Percentiles rank a stretch among this genome's conserved stretches.
These are phyloP conservation scores for Fusarium nelsonii DNA, from an alignment of 2,329 filamentous ascomycete species.

Conservation along the genomic window DNA sequence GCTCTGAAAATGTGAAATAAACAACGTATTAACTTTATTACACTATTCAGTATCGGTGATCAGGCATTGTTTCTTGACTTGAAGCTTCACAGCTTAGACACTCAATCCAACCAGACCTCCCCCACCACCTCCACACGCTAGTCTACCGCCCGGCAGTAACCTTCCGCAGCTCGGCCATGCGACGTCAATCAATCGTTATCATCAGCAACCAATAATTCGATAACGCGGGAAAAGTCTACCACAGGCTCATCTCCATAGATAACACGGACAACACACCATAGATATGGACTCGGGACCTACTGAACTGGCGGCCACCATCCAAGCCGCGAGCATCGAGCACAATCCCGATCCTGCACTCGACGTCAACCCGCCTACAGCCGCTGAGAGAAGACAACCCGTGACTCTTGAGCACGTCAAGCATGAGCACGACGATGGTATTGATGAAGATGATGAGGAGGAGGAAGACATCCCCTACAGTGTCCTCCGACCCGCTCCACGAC, in stretches of 20 bases:
- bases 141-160: constrained; percentile 51
- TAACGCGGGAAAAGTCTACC: neutral
- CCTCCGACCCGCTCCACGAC: constrained; percentile 65
- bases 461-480: constrained; percentile 78
- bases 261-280: neutral
- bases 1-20: no score
- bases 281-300: constrained; percentile 68
- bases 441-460: constrained; percentile 59
- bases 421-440: constrained; percentile 52
- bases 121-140: constrained; percentile 12
- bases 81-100: no score
- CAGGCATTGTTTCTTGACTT: no score
- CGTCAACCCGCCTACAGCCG: constrained; percentile 82
- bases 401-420: constrained; percentile 43
- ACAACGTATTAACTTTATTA: no score
- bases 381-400: constrained; percentile 64
- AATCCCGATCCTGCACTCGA: constrained; percentile 80
- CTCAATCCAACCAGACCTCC: constrained; percentile 4
- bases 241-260: neutral
- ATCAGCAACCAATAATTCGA: neutral
- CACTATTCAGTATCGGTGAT: no score
- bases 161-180: constrained; percentile 24
- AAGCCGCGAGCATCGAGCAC: constrained; percentile 81
- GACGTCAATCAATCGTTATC: constrained; percentile 42
- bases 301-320: constrained; percentile 82